A percentile compares a stretch with the other conserved stretches of the same genome.
These are phyloP conservation scores for Geotrichum aggregatum DNA, from an alignment of 1,139 yeast genomes.

Conservation along the genomic window DNA sequence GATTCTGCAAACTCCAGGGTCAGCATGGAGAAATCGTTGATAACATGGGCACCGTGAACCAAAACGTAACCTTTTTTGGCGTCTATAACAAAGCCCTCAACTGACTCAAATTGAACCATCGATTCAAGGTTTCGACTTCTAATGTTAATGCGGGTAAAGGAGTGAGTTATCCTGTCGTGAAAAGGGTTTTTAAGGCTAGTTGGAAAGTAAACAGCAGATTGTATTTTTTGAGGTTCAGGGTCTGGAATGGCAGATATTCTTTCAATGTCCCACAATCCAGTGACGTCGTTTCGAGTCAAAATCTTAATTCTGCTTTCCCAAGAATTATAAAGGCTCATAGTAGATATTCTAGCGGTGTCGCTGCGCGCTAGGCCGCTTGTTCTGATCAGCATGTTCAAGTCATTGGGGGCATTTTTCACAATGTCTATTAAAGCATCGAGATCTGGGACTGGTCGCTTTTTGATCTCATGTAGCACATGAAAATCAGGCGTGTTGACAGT, in stretches of 20 bases:
- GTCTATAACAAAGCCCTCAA: conserved; percentile 78
- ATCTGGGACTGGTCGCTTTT: conserved; percentile 67
- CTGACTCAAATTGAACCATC: conserved; percentile 58
- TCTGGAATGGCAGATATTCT: conserved; percentile 43
- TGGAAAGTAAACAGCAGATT: conserved; percentile 51
- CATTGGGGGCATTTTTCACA: conserved; percentile 77
- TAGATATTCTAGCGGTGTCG: conserved; percentile 45
- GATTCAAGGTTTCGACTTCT: conserved; percentile 68
- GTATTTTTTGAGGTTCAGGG: conserved; percentile 48
- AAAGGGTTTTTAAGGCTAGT: conserved; percentile 55
- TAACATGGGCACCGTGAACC: conserved; percentile 73
- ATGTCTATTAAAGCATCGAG: conserved; percentile 73
- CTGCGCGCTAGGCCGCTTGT: conserved; percentile 42
- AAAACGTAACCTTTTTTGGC: conserved; percentile 74
- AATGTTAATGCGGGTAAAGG: conserved; percentile 46
- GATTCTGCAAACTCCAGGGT: conserved; percentile 81
- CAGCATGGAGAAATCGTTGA: conserved; percentile 81
- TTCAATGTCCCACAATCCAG: conserved; percentile 85
- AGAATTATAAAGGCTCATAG: conserved; percentile 59
- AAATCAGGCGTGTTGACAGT: conserved; percentile 62
- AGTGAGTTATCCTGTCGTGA: conserved; percentile 49
- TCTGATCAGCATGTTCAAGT: conserved; percentile 63
- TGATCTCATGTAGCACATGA: conserved; percentile 75
- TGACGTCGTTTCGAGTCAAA: conserved; percentile 70
- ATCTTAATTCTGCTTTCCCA: conserved; percentile 72